Evolutionary conservation across 441 rosid genomes (phyloP), one percentile per base, ranked within the genome.

Genomic region (Pelargonium myrrhifolium): DNA sequence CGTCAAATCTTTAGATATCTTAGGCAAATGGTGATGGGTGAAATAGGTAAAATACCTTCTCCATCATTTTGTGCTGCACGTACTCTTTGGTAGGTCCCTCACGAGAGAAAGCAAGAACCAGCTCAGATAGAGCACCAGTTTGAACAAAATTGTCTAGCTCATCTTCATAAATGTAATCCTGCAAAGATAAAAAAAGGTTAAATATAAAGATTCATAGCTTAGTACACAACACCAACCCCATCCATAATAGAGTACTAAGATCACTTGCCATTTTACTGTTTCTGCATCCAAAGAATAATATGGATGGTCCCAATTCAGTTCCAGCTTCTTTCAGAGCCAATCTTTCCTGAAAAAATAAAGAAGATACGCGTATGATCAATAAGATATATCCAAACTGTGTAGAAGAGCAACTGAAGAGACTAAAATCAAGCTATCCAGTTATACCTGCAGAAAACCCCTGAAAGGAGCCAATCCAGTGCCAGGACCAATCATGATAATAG

Each of bases 391-490:
- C n/a, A n/a, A n/a, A n/a, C n/a, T n/a, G n/a, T n/a, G 22, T 59
- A 37, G 45, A 64, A 14, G 62, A 42, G 59, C 20, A 21, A 18
- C 3, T 45, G 6, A 4, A 17, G 40, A 21, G 21, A 10, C 12
- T 53, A 61, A 31, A 0, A 28, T 40, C 51, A 17, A 60, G 21
- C 17, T 8, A 14, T 45, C 15, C 51, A 28, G 43, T 28, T 18
- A 42, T 67, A 87, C 94, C 92, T 89, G 99, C 71, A 94, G 88
- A 86, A 94, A 94, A 56, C 98, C 99, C 78, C 99, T 84, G 80
- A 94, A 94, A 61, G 98, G 99, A 80, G 99, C 98, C 73, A 89
- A 80, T 47, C 99, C 99, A 71, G 98, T 92, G 65, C 98, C 98
- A 51, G 99, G 98, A 71, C 99, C 99, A 73, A 94, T 85, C 98